Evolutionary conservation across 192 early-diverging fungal species (phyloP).

Genomic region (Linnemannia schmuckeri): DNA sequence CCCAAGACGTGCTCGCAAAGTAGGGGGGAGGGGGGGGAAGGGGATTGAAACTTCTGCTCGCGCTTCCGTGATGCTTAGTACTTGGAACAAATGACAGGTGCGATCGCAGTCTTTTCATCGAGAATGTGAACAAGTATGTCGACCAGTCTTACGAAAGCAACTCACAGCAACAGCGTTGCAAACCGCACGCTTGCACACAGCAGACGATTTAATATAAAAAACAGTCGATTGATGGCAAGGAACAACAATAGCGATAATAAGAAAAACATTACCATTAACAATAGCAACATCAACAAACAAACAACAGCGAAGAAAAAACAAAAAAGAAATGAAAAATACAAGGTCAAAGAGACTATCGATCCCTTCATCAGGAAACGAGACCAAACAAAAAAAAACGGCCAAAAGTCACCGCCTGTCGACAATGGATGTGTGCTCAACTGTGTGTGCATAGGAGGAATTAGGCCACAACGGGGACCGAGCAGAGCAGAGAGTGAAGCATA

Average conservation of each 20-base stretch:
- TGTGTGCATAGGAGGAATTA: not conserved
- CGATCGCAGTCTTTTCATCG: not conserved
- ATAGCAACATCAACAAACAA: not conserved
- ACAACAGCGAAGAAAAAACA: not conserved
- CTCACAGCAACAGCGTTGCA: not conserved
- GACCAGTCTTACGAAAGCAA: not conserved
- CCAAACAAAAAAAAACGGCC: slow-evolving; percentile 1
- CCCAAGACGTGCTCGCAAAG: too few relatives aligned
- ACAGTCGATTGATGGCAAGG: not conserved
- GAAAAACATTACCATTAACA: not conserved
- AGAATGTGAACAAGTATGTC: not conserved
- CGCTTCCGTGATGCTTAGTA: too few relatives aligned
- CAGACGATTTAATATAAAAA: not conserved
- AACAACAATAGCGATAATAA: not conserved
- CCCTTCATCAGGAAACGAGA: not conserved
- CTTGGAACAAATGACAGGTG: too few relatives aligned
- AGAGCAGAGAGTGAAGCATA: not conserved
- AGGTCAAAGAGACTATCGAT: not conserved
- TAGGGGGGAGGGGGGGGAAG: too few relatives aligned
- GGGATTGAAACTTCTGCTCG: too few relatives aligned
- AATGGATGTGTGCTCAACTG: not conserved
- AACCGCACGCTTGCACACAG: not conserved
- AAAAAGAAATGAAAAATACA: not conserved
- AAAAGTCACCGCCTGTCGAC: not conserved
- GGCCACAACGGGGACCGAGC: not conserved